phyloP scores from a whole-genome alignment of 2,329 filamentous ascomycete genomes.

The Xylaria sp. region DNA sequence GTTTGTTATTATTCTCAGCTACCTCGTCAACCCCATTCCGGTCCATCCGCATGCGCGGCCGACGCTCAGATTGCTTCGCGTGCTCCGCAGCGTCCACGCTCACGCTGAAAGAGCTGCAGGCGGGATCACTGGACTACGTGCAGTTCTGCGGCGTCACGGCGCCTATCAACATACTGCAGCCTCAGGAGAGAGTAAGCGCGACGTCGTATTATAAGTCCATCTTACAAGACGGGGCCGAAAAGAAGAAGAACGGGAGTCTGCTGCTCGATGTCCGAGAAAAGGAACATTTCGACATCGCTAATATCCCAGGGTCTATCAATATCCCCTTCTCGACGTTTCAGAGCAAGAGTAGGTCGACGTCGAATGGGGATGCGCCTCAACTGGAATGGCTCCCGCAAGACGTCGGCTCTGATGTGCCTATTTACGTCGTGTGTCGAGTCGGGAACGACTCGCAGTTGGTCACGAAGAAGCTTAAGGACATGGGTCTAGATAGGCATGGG shows the following conservation, averaged over 20 bases:
- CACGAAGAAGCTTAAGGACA: constrained; percentile 71
- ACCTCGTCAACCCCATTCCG: constrained; percentile 68
- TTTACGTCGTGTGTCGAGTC: constrained; percentile 78
- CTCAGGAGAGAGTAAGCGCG: constrained; percentile 75
- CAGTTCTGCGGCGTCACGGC: constrained; percentile 79
- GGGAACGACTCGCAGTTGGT: constrained; percentile 84
- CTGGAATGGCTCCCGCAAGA: constrained; percentile 55
- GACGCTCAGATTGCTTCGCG: constrained; percentile 77
- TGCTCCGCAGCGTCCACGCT: constrained; percentile 75
- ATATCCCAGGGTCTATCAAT: constrained; percentile 79
- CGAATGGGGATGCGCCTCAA: constrained; percentile 38
- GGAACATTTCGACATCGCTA: constrained; percentile 85
- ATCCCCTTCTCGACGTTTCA: constrained; percentile 72
- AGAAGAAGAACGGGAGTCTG: constrained; percentile 58
- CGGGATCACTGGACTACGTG: constrained; percentile 81
- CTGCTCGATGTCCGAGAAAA: constrained; percentile 87
- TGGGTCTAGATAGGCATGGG: constrained; percentile 64
- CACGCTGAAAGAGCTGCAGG: constrained; percentile 69
- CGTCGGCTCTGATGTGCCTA: constrained; percentile 59
- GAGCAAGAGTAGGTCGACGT: constrained; percentile 38
- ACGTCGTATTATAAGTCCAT: constrained; percentile 63
- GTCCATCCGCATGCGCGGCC: constrained; percentile 76
- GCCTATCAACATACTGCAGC: constrained; percentile 66
- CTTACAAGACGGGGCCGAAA: constrained; percentile 25
- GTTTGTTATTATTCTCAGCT: constrained; percentile 62